Evolutionary conservation across 1,284 basidiomycete species (phyloP).

Genomic region (Leccinum laetum): DNA sequence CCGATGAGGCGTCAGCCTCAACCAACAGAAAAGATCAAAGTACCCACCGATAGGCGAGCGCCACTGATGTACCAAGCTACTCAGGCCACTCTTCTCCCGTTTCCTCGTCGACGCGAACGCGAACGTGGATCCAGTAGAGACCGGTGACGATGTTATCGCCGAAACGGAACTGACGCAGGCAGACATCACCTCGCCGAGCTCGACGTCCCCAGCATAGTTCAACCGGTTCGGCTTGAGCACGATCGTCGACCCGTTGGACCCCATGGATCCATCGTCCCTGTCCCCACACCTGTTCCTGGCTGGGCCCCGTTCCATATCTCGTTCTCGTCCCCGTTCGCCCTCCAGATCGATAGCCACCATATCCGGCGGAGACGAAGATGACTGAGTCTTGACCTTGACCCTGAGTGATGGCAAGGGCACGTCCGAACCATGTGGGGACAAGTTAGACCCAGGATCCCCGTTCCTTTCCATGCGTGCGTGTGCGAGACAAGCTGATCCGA

Average conservation of each 20-base stretch:
- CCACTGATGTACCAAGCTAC: conserved; percentile 43
- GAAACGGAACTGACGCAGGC: neutral
- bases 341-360: no score
- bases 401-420: neutral
- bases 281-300: neutral
- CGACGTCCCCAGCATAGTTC: neutral
- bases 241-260: neutral
- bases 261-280: neutral
- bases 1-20: neutral
- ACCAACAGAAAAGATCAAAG: neutral
- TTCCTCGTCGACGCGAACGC: neutral
- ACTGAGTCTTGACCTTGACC: no score
- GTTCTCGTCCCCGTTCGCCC: no score
- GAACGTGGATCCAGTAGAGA: neutral
- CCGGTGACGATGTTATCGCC: neutral
- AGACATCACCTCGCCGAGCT: neutral
- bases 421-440: conserved; percentile 21
- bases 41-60: conserved; percentile 52
- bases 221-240: neutral
- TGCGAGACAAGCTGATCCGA: conserved; percentile 4
- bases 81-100: conserved; percentile 30
- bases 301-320: neutral
- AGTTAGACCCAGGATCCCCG: conserved; percentile 15
- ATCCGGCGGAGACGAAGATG: no score
- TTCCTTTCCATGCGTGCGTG: neutral